Base-by-base conservation (phyloP, 768 basidiomycete species). In the Phaffia australis region DNA sequence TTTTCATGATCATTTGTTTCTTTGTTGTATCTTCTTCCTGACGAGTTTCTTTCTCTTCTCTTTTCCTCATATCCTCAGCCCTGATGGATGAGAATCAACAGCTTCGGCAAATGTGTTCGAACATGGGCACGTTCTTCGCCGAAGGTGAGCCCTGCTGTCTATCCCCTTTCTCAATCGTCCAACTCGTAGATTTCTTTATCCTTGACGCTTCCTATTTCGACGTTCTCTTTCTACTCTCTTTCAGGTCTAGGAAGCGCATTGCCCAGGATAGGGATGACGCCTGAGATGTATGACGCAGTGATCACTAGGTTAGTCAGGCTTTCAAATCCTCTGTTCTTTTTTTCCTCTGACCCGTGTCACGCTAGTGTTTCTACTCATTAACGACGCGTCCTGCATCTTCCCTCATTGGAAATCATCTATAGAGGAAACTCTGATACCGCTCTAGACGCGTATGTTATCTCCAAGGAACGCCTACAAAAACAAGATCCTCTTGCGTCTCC, bases 381-480 rank as follows among this genome's bases (percentile, higher is more conserved):
- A 49, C n/a, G n/a, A n/a, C n/a, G n/a, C n/a, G n/a, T n/a, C n/a
- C n/a, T n/a, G n/a, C n/a, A n/a, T 27, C n/a, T 51, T 1, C 48
- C 11, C 15, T 4, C 49, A 51, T n/a, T 32, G 25, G 11, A 42
- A 14, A 35, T 50, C 5, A 18, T 29, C 0, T 52, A 8, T 30
- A 65, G 64, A 32, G 64, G 64, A 19, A 57, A 57, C 29, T 57
- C 64, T 19, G 56, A 65, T 23, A 65, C 64, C 25, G 64, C 64
- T 16, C 49, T 65, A 16, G 64, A 65, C 57, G 64, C 64, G 23
- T 65, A 59, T 51, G 56, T 65, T 59, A 58, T 59, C 50, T 65
- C 64, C 18, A 65, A 65, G 56, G 64, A 65, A 30, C 48, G 50
- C 15, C 51, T 65, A 7, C 64, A 65, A 35, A 59, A 57, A 0